Evolutionary conservation across 179 eudicot genomes (phyloP).

Genomic region (Beta corolliflora): DNA sequence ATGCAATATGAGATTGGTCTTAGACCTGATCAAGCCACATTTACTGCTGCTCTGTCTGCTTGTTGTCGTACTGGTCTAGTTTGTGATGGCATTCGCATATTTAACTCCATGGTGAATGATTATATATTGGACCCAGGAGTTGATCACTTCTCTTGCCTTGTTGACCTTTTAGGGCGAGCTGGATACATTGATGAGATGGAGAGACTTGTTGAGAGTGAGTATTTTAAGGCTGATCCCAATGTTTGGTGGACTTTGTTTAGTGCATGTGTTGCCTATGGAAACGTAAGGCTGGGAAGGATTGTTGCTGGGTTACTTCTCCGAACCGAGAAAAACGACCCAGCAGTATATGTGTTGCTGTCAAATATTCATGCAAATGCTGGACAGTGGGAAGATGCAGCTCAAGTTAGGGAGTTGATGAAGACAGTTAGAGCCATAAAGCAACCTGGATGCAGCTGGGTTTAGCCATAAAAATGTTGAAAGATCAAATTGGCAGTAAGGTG

Average conservation of each 20-base stretch:
- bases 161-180: slow-evolving; percentile 63
- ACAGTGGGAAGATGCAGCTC: slow-evolving; percentile 82
- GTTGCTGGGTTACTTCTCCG: slow-evolving; percentile 53
- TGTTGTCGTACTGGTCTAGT: slow-evolving; percentile 81
- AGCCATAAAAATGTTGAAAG: slow-evolving; percentile 15
- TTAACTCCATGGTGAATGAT: slow-evolving; percentile 54
- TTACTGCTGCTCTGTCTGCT: slow-evolving; percentile 73
- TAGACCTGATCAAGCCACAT: slow-evolving; percentile 65
- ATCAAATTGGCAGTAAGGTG: neutral
- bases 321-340: slow-evolving; percentile 50
- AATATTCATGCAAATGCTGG: slow-evolving; percentile 74
- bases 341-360: slow-evolving; percentile 64
- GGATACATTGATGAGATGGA: slow-evolving; percentile 68
- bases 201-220: slow-evolving; percentile 34
- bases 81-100: slow-evolving; percentile 54
- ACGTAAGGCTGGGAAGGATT: slow-evolving; percentile 51
- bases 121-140: slow-evolving; percentile 49
- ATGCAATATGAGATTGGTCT: slow-evolving; percentile 41
- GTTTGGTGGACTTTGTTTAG: slow-evolving; percentile 63
- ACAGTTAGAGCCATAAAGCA: slow-evolving; percentile 52
- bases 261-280: slow-evolving; percentile 56
- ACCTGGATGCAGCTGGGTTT: slow-evolving; percentile 77
- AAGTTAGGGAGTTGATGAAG: slow-evolving; percentile 64
- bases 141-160: slow-evolving; percentile 65
- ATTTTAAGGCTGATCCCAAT: slow-evolving; percentile 34